These are phyloP conservation scores for Piper betle DNA, from an alignment of 164 flowering plant genomes.

Conservation along the genomic window DNA sequence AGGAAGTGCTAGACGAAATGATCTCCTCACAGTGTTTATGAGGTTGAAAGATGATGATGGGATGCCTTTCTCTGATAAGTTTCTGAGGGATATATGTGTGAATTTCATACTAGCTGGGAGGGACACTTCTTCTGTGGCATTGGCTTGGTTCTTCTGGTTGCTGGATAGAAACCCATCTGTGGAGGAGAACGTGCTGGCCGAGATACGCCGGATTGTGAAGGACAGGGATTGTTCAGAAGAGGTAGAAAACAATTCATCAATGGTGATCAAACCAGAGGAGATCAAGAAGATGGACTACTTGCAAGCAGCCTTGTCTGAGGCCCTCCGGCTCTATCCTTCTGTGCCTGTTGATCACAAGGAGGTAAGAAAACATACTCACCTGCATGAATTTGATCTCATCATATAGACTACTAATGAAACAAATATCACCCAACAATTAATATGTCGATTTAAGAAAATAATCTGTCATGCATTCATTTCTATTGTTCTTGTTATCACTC, in stretches of 20 bases:
- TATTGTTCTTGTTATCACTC: no score
- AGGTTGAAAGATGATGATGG: constrained; percentile 55
- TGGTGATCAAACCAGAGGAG: constrained; percentile 61
- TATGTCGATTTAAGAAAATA: no score
- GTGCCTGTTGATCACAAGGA: constrained; percentile 93
- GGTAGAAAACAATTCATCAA: neutral
- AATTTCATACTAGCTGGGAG: constrained; percentile 90
- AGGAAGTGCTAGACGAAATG: constrained; percentile 28
- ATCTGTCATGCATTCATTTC: no score
- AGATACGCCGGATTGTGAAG: constrained; percentile 30
- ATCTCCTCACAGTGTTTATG: constrained; percentile 73
- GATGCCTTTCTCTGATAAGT: constrained; percentile 50
- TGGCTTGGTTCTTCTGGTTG: constrained; percentile 94
- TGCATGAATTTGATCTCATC: neutral
- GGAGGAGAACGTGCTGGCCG: constrained; percentile 49
- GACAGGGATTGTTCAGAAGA: constrained; percentile 19
- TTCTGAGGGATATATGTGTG: constrained; percentile 76
- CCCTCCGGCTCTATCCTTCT: constrained; percentile 82
- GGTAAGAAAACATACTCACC: constrained; percentile 25
- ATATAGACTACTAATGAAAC: no score
- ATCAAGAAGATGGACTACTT: constrained; percentile 87
- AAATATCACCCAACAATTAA: no score
- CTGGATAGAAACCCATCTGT: constrained; percentile 42
- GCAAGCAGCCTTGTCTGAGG: constrained; percentile 85
- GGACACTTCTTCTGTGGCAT: constrained; percentile 86